phyloP scores from a whole-genome alignment of 2,329 filamentous ascomycete species.

The Parastagonospora nodorum region DNA sequence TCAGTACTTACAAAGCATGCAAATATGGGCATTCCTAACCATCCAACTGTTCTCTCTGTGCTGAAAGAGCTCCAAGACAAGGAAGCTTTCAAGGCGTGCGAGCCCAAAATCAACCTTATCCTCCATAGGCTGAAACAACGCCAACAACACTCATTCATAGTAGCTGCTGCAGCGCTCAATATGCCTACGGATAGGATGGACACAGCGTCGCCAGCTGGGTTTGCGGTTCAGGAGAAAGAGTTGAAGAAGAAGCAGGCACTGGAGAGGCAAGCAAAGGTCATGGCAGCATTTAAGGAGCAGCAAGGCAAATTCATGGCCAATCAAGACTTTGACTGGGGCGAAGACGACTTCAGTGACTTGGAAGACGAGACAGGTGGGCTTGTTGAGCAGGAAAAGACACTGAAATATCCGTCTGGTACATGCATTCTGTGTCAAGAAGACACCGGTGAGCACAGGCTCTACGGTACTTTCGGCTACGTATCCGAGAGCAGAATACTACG shows the following conservation, averaged over 20 bases:
- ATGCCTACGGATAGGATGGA: slow-evolving; percentile 79
- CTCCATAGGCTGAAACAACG: slow-evolving; percentile 85
- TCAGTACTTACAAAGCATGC: slow-evolving; percentile 70
- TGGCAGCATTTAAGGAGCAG: slow-evolving; percentile 98
- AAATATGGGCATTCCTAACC: slow-evolving; percentile 44
- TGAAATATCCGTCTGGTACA: slow-evolving; percentile 90
- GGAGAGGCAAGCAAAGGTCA: slow-evolving; percentile 88
- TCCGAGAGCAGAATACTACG: slow-evolving; percentile 84
- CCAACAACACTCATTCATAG: slow-evolving; percentile 73
- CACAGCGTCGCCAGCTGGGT: slow-evolving; percentile 77
- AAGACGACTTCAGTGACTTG: slow-evolving; percentile 77
- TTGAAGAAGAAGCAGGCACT: slow-evolving; percentile 89
- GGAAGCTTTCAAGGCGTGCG: slow-evolving; percentile 79
- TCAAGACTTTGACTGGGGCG: slow-evolving; percentile 87
- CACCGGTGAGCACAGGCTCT: slow-evolving; percentile 84
- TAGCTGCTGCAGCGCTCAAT: slow-evolving; percentile 63
- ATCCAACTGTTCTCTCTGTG: slow-evolving; percentile 57
- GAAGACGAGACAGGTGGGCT: slow-evolving; percentile 65
- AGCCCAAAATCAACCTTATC: slow-evolving; percentile 82
- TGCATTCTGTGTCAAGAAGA: slow-evolving; percentile 98
- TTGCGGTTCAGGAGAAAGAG: slow-evolving; percentile 68
- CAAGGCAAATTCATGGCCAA: slow-evolving; percentile 93
- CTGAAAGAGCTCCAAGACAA: slow-evolving; percentile 62
- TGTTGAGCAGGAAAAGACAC: slow-evolving; percentile 71
- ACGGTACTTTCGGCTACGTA: slow-evolving; percentile 90